Evolutionary conservation across 2,329 filamentous ascomycete genomes (phyloP).

Genomic region (Leptographium procerum): DNA sequence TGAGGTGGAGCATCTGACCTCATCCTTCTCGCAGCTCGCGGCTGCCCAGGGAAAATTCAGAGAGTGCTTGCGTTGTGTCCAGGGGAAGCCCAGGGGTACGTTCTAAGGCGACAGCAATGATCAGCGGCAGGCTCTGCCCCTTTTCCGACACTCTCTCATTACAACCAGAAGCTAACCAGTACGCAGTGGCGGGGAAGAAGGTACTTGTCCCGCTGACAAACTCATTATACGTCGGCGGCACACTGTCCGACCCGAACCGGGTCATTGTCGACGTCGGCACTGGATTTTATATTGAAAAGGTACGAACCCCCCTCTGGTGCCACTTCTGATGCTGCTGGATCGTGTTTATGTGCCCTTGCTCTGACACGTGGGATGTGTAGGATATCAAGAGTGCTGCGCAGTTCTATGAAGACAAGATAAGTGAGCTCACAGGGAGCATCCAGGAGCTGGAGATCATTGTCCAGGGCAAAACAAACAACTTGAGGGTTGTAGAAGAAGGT

Average conservation of each 20-base stretch:
- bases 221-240: conserved; percentile 85
- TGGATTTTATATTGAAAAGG: conserved; percentile 92
- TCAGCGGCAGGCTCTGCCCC: not conserved
- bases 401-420: conserved; percentile 46
- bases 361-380: conserved; percentile 18
- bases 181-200: conserved; percentile 25
- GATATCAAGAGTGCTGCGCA: conserved; percentile 39
- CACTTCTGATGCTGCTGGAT: not conserved
- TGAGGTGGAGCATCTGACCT: conserved; percentile 88
- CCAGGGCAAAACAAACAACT: conserved; percentile 67
- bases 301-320: conserved; percentile 20
- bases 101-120: not conserved
- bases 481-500: conserved; percentile 84
- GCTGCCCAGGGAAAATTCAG: conserved; percentile 84
- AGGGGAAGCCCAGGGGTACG: conserved; percentile 20
- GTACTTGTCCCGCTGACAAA: conserved; percentile 92
- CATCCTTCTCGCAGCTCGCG: conserved; percentile 80
- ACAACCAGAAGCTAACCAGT: not conserved
- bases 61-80: conserved; percentile 75
- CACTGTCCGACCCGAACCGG: conserved; percentile 58
- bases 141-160: not conserved
- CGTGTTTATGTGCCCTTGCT: not conserved
- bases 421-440: conserved; percentile 39
- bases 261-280: conserved; percentile 90
- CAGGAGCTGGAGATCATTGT: conserved; percentile 47